Conservation (phyloP, 169 alveolate genomes). For the Eimeria maxima region DNA sequence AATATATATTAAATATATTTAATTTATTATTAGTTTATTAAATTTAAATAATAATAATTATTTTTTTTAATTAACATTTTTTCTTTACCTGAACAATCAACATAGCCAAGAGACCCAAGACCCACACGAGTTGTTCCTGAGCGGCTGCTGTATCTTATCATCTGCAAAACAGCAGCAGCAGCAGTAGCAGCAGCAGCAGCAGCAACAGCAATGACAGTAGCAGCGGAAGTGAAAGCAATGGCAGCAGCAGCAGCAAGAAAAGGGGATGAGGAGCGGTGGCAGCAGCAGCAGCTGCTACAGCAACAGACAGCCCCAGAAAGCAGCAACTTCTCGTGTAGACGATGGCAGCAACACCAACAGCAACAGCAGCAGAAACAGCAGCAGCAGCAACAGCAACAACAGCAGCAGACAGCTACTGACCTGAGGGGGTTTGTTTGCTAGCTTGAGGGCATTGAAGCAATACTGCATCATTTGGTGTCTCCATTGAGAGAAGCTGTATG, state of each 20-base stretch:
- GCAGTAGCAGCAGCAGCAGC: conserved; percentile 41
- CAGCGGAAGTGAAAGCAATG: neutral
- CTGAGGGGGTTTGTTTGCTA: conserved; percentile 15
- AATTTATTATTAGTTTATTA: too few species aligned
- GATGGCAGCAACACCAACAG: too few species aligned
- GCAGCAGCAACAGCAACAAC: conserved; percentile 28
- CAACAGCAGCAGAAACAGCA: conserved; percentile 20
- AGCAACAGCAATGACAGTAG: neutral
- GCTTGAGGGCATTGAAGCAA: neutral
- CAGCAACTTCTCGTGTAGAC: too few species aligned
- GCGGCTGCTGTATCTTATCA: neutral
- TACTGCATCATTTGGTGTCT: conserved; percentile 17
- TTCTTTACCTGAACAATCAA: conserved; percentile 38
- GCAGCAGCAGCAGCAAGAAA: too few species aligned
- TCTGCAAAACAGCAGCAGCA: neutral
- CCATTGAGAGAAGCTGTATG: conserved; percentile 33
- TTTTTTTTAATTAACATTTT: too few species aligned
- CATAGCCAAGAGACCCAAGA: conserved; percentile 3
- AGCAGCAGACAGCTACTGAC: too few species aligned
- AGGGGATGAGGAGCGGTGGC: too few species aligned
- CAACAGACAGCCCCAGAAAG: too few species aligned
- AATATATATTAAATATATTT: too few species aligned
- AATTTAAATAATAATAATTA: too few species aligned
- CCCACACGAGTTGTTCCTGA: conserved; percentile 10
- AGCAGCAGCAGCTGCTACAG: too few species aligned